Base-by-base conservation (phyloP, 371 early-diverging fungal genomes). In the Syncephalastrum racemosum region DNA sequence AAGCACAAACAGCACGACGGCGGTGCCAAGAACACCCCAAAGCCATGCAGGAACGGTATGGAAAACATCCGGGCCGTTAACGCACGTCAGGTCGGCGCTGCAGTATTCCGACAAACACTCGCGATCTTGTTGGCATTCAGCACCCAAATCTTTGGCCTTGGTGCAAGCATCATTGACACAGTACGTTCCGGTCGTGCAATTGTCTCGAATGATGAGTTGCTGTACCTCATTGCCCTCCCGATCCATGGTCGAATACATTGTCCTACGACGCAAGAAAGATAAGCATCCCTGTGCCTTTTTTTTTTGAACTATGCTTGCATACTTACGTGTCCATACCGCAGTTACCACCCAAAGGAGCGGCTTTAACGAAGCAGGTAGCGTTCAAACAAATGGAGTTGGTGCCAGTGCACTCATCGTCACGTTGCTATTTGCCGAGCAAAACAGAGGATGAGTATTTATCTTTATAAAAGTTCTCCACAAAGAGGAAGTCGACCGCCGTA, bases 91-190 rank as follows among this genome's bases (percentile, higher is more conserved):
- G 15, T 48, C 24, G 13, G 64, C 59, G 18, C 66, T 64, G 46
- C 79, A 79, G 7, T 69, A 63, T 8, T 68, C 63, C n/a, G 76
- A 75, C 8, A 75, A n/a, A 46, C 79, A 79, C 49, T 73, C 76
- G 12, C 72, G 65, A 27, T 79, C 79, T 50, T 79, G 79, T 7
- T 54, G 18, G 46, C 79, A 79, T 1, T 50, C 13, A 4, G 18
- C 15, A 1, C 62, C 58, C 14, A 57, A 25, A 1, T 45, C n/a
- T 46, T 67, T 71, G 16, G 76, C 64, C 3, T 27, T 12, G 18
- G 68, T 64, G 53, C 79, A 79, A n/a, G 42, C 46, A 10, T 41
- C 10, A 4, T 58, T 42, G 16, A 51, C 54, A 42, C 79, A 79
- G 43, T 64, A 79, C 0, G 72, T 64, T 4, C 68, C 71, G n/a